Conservation (phyloP, 768 basidiomycete species). For the Auriscalpium vulgare region DNA sequence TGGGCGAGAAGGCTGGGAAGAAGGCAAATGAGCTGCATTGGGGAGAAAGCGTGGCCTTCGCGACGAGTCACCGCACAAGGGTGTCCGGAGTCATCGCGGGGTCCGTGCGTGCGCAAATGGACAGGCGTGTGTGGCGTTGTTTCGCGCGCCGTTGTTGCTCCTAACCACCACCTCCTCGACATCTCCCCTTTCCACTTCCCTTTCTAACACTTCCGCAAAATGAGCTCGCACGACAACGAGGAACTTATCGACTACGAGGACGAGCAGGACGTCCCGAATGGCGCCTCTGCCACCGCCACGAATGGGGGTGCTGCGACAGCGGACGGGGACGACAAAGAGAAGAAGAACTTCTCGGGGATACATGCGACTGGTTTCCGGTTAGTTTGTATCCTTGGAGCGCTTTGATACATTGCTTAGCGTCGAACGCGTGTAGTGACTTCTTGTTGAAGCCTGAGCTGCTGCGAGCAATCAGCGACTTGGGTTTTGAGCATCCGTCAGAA, state of each 20-base stretch:
- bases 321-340: conserved; percentile 57
- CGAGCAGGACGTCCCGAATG: conserved; percentile 71
- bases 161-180: conserved; percentile 6
- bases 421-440: conserved; percentile 67
- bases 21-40: too few species aligned
- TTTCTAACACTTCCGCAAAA: conserved; percentile 29
- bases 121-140: conserved; percentile 5
- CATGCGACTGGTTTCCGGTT: conserved; percentile 99
- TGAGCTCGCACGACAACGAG: conserved; percentile 83
- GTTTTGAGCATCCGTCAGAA: conserved; percentile 99
- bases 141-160: conserved; percentile 19
- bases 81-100: neutral
- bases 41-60: too few species aligned
- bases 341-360: conserved; percentile 98
- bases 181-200: conserved; percentile 22
- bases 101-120: conserved; percentile 5
- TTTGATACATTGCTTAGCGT: conserved; percentile 7
- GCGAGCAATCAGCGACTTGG: conserved; percentile 97
- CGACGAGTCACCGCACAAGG: neutral
- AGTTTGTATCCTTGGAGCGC: neutral
- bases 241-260: conserved; percentile 95
- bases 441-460: conserved; percentile 94
- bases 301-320: conserved; percentile 45
- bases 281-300: conserved; percentile 37
- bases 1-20: too few species aligned